These are phyloP conservation scores for Colletotrichum lentis DNA, from an alignment of 2,329 filamentous ascomycete genomes.

Conservation along the genomic window DNA sequence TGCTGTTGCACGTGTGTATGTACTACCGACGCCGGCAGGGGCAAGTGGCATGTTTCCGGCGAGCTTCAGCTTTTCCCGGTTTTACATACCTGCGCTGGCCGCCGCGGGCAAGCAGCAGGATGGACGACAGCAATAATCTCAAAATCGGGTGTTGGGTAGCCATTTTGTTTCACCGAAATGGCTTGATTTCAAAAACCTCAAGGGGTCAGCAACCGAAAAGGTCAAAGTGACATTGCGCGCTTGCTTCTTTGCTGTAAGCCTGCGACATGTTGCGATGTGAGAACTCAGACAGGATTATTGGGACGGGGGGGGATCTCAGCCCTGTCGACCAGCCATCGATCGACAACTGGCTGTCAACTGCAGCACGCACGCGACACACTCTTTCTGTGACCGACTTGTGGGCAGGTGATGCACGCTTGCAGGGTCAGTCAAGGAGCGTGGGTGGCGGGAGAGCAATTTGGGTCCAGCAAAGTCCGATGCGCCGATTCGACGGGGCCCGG, in stretches of 20 bases:
- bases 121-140: conserved; percentile 17
- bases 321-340: conserved; percentile 13
- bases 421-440: background rate
- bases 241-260: background rate
- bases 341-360: background rate
- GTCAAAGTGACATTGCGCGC: conserved; percentile 5
- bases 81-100: background rate
- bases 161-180: conserved; percentile 28
- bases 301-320: conserved; percentile 15
- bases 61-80: background rate
- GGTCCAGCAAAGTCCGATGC: conserved; percentile 16
- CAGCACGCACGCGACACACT: conserved; percentile 29
- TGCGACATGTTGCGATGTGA: conserved; percentile 5
- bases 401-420: conserved; percentile 13
- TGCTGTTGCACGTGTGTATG: too few species aligned
- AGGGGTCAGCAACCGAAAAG: background rate
- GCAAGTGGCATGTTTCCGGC: conserved; percentile 13
- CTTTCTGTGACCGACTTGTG: conserved; percentile 1
- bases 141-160: conserved; percentile 23
- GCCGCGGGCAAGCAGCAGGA: background rate
- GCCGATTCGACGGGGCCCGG: conserved; percentile 18
- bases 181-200: background rate
- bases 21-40: conserved; percentile 9
- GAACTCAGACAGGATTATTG: conserved; percentile 19
- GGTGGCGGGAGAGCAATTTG: background rate